Percentiles rank a stretch among this genome's conserved stretches.
Evolutionary conservation across 192 early-diverging fungal genomes (phyloP).

Genomic region (Phycomyces nitens): DNA sequence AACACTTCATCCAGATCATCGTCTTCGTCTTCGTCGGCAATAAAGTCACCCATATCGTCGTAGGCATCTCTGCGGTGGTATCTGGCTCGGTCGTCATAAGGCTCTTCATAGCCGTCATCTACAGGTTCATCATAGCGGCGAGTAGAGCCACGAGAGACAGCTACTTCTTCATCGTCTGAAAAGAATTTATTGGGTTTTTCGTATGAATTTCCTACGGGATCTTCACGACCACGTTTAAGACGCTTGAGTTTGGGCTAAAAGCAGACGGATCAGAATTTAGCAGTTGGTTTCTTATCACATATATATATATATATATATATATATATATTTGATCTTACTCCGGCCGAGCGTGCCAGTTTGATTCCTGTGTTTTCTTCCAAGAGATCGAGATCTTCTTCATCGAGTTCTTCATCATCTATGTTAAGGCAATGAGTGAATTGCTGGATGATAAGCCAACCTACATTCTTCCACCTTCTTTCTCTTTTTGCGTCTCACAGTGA

Average conservation of each 20-base stretch:
- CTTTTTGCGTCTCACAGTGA: conserved; percentile 43
- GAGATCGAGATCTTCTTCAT: conserved; percentile 92
- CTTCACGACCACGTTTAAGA: conserved; percentile 71
- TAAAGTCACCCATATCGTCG: conserved; percentile 52
- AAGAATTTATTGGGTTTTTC: conserved; percentile 60
- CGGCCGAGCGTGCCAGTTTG: conserved; percentile 45
- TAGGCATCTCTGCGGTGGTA: conserved; percentile 33
- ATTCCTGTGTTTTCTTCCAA: conserved; percentile 84
- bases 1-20: conserved; percentile 34
- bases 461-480: conserved; percentile 49
- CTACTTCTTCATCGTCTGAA: conserved; percentile 63
- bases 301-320: too few species aligned
- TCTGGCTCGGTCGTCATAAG: conserved; percentile 27
- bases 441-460: conserved; percentile 15
- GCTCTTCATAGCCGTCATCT: conserved; percentile 33
- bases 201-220: conserved; percentile 24
- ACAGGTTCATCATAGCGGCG: conserved; percentile 45
- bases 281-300: too few species aligned
- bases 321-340: conserved; percentile 26
- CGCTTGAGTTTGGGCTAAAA: conserved; percentile 64
- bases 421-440: not conserved
- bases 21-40: conserved; percentile 52
- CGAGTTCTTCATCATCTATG: conserved; percentile 67
- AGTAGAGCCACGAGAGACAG: conserved; percentile 51
- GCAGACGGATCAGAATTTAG: too few species aligned